Evolutionary conservation across 768 basidiomycete genomes (phyloP).

Genomic region (Naematelia aurantialba): DNA sequence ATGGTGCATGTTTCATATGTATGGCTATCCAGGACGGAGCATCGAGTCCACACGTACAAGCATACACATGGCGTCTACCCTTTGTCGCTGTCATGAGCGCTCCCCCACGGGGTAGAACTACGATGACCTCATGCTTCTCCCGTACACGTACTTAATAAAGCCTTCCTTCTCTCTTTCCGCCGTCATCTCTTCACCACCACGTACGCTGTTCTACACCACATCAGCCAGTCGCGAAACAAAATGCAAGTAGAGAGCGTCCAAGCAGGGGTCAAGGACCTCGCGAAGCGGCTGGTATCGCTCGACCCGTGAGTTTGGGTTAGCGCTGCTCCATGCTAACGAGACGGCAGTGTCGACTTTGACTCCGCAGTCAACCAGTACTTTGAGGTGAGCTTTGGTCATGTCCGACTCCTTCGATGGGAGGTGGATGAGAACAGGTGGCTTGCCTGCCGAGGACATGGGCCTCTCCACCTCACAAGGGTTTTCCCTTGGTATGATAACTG

Average conservation of each 20-base stretch:
- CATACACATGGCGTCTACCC: no score
- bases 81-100: background rate
- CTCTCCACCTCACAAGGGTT: no score
- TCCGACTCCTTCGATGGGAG: background rate
- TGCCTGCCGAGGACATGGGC: no score
- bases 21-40: no score
- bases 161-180: background rate
- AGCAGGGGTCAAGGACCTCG: constrained; percentile 17
- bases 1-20: no score
- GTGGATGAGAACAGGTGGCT: no score
- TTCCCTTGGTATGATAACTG: no score
- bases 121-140: background rate
- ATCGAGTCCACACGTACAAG: no score
- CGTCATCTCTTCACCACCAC: constrained; percentile 4
- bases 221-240: background rate
- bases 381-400: constrained; percentile 17
- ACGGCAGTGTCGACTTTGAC: constrained; percentile 28
- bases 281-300: constrained; percentile 26
- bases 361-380: constrained; percentile 35
- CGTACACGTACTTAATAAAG: background rate
- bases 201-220: background rate
- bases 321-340: background rate
- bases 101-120: background rate
- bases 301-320: constrained; percentile 26
- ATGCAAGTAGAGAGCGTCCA: constrained; percentile 24